Base-by-base conservation (phyloP, 352 stramenopile genomes). In the Pythium phragmiticola region DNA sequence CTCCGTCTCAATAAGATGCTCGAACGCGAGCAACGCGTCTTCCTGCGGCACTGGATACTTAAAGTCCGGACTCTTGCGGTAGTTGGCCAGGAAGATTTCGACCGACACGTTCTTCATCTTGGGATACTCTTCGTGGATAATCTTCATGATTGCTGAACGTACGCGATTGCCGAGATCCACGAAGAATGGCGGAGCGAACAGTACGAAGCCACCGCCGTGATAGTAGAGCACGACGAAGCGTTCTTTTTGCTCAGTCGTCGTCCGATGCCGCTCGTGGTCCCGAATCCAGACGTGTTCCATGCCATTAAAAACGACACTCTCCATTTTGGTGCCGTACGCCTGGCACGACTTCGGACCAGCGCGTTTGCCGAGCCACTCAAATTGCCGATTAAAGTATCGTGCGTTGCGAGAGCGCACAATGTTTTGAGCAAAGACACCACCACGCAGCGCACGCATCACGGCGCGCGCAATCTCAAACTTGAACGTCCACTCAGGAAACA, bases 51-150 rank as follows among this genome's bases (percentile, higher is more conserved):
- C 33, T 0, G 80, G 80, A 57, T 80, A 87, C 12, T 60, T 28
- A 11, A 68, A 52, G 49, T 84, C 74, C 5, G 77, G 76, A n/a
- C 81, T 63, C 62, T 87, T 89, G 16, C 77, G 80, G 68, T 87
- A 89, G 66, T 87, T 89, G 34, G 74, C 77, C n/a, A 89, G 65
- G 52, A 87, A 65, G 19, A 81, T 72, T 41, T 87, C 63, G n/a
- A 85, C 75, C 7, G 65, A 66, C 12, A 50, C 42, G 45, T 67
- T 48, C 30, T 30, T 59, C 36, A 60, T 28, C n/a, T 57, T 26
- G 12, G 54, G 43, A 17, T 62, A 14, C 17, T 52, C n/a, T 5
- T 63, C 36, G 23, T 49, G 42, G 47, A 68, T 60, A 19, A 51
- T 43, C 13, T 49, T 39, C 33, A 63, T 26, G 28, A 62, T 52